Evolutionary conservation across 2,329 filamentous ascomycete species (phyloP), one percentile per base, ranked within the genome.

Genomic region (Sphaerulina populicola): DNA sequence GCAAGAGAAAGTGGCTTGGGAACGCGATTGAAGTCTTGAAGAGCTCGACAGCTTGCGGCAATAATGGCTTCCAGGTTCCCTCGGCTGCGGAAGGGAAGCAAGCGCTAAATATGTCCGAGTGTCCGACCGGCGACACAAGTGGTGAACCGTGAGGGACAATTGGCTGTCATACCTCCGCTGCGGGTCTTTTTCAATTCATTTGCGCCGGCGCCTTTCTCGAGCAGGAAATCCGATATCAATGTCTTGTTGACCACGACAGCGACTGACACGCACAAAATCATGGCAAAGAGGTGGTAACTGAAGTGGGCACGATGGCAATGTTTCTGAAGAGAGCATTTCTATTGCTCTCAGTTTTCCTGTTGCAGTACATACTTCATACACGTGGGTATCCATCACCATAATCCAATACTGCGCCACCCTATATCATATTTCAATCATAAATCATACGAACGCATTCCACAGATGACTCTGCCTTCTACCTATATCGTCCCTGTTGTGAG

Each of bases 401-500:
- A 47, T 47, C 23, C 21, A 44, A 29, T 31, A 18, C n/a, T 44
- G 14, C 33, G 14, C 31, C 31, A 35, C 41, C 37, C 33, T 27
- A 23, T 50, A 50, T 50, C 47, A 50, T 44, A 44, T 49, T 44
- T 41, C 47, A 44, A 39, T 50, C 47, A 50, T 50, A 50, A 50
- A 21, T 50, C 47, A 50, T 50, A 50, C 47, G 43, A 29, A 38
- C 8, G 18, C 11, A 35, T 35, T 35, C 31, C 31, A 11, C 10
- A 35, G 4, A 35, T n/a, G 10, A 11, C 31, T 7, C 18, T n/a
- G 31, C 29, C 45, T 27, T 52, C 44, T 44, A 48, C 39, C 50
- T 40, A 40, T 53, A 36, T 49, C 37, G 45, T 46, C 33, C 38
- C 46, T 39, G 33, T 18, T 51, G 44, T 47, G 46, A 39, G 30